Percentiles rank a stretch among this genome's conserved stretches.
phyloP scores from a whole-genome alignment of 164 flowering plant genomes.

The Houttuynia cordata region DNA sequence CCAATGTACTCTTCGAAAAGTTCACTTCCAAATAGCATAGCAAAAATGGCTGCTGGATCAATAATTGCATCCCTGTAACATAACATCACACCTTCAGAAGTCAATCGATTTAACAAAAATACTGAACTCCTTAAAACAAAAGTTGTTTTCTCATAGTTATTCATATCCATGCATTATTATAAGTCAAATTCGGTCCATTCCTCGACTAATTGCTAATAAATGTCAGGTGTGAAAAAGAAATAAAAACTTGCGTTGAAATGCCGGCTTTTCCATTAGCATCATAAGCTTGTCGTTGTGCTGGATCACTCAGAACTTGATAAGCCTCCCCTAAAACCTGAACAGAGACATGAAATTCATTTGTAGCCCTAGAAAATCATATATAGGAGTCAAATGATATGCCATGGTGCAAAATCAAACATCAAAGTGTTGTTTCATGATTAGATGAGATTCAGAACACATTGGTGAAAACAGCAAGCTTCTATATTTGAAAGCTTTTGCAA shows the following conservation, averaged over 20 bases:
- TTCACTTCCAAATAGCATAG: slow-evolving; percentile 99
- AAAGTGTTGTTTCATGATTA: too few species aligned
- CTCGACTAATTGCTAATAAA: not conserved
- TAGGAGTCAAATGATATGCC: too few species aligned
- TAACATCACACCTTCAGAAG: not conserved
- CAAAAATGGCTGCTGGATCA: slow-evolving; percentile 97
- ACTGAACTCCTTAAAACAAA: not conserved
- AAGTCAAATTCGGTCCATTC: not conserved
- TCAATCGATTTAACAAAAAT: not conserved
- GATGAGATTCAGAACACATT: too few species aligned
- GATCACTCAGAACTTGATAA: slow-evolving; percentile 92
- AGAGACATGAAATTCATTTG: not conserved
- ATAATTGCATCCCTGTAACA: slow-evolving; percentile 73
- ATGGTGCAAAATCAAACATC: too few species aligned
- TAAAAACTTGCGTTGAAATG: slow-evolving; percentile 64
- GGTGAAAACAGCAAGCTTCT: too few species aligned
- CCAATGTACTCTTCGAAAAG: slow-evolving; percentile 98
- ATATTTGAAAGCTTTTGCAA: too few species aligned
- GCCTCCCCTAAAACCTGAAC: slow-evolving; percentile 88
- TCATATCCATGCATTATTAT: too few species aligned
- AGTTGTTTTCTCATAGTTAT: not conserved
- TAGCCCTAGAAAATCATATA: not conserved
- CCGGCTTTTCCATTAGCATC: slow-evolving; percentile 90
- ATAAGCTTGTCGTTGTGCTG: slow-evolving; percentile 80
- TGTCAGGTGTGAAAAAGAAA: not conserved